Conservation (phyloP, 495 filamentous ascomycete genomes). For the Oleoguttula mirabilis region DNA sequence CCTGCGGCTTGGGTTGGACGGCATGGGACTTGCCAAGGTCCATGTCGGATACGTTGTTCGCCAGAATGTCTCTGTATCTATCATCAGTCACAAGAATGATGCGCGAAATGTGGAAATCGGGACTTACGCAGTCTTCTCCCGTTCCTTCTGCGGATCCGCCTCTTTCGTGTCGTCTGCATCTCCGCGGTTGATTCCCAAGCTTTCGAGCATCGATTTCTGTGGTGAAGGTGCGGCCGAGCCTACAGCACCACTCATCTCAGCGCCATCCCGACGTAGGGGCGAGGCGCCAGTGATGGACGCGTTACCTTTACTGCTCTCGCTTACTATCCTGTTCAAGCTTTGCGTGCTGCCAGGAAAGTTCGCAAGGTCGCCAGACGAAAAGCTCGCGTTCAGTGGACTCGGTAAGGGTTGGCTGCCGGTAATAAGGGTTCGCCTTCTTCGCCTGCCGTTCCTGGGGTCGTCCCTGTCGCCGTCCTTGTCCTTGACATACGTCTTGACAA, state of each 20-base stretch:
- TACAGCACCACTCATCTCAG: conserved; percentile 40
- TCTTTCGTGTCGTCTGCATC: conserved; percentile 28
- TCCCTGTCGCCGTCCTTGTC: conserved; percentile 71
- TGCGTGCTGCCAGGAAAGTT: conserved; percentile 53
- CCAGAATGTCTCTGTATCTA: conserved; percentile 62
- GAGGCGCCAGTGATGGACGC: conserved; percentile 22
- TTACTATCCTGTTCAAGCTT: conserved; percentile 69
- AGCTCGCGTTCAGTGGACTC: conserved; percentile 85
- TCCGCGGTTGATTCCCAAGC: conserved; percentile 39
- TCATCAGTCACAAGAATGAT: conserved; percentile 12
- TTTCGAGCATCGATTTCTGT: conserved; percentile 45
- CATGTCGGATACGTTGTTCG: conserved; percentile 86
- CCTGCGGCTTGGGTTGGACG: conserved; percentile 30
- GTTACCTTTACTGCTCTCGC: conserved; percentile 54
- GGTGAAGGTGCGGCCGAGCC: conserved; percentile 19
- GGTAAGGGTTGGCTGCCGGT: conserved; percentile 94
- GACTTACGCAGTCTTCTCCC: conserved; percentile 90
- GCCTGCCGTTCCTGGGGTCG: conserved; percentile 85
- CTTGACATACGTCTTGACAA: conserved; percentile 90
- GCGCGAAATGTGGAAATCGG: not conserved
- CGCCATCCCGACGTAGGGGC: conserved; percentile 20
- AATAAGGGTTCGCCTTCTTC: conserved; percentile 84
- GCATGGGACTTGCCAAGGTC: conserved; percentile 65
- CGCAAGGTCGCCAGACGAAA: conserved; percentile 59
- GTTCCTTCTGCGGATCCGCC: conserved; percentile 65